These are phyloP conservation scores for Tilletiaria anomala DNA, from an alignment of 1,284 basidiomycete genomes.

Conservation along the genomic window DNA sequence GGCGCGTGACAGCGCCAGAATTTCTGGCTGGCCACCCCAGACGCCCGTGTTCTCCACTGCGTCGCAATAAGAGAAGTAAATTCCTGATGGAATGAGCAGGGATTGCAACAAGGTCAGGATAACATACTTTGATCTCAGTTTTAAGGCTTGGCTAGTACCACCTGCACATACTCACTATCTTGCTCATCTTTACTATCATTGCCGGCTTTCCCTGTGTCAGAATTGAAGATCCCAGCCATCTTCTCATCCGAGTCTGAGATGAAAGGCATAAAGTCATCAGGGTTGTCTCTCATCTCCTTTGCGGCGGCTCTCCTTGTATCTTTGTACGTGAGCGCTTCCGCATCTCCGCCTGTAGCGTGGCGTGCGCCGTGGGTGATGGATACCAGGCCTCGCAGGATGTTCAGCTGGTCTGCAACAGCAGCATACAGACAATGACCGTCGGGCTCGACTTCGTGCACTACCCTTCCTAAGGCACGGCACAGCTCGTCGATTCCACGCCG, in stretches of 20 bases:
- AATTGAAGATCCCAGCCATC: background rate
- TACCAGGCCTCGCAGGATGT: too few relatives aligned
- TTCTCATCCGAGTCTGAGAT: background rate
- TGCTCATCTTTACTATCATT: too few relatives aligned
- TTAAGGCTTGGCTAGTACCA: too few relatives aligned
- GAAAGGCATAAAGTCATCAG: background rate
- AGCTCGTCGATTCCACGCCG: conserved; percentile 10
- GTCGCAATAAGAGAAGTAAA: too few relatives aligned
- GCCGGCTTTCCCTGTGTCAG: too few relatives aligned
- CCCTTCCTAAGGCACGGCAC: conserved; percentile 7
- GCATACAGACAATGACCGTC: background rate
- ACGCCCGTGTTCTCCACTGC: conserved; percentile 65
- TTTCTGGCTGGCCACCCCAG: conserved; percentile 97
- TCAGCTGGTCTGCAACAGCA: background rate
- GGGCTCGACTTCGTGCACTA: background rate
- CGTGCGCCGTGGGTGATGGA: too few relatives aligned
- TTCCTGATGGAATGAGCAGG: too few relatives aligned
- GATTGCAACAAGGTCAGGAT: too few relatives aligned
- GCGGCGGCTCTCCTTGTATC: background rate
- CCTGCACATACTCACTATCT: too few relatives aligned
- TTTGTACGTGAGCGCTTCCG: background rate
- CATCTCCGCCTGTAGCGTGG: background rate
- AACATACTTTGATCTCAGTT: too few relatives aligned
- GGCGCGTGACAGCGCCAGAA: conserved; percentile 71
- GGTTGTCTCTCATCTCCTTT: background rate